Conservation (phyloP, 805 yeast species). For the Kregervanrija fluxuum region DNA sequence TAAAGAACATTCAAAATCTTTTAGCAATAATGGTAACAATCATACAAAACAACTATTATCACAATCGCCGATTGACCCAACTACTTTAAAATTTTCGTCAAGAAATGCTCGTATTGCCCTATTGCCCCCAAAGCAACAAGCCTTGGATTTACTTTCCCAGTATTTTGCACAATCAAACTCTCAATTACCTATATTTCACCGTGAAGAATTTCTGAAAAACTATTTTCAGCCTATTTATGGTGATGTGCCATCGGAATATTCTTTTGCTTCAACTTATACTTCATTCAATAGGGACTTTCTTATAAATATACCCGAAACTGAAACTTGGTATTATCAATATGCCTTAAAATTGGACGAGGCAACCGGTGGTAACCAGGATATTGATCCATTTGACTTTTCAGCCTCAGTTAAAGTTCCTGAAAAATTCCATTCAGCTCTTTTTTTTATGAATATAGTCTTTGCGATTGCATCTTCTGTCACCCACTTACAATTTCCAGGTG, state of each 20-base stretch:
- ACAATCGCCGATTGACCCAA: conserved; percentile 7
- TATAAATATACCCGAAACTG: conserved; percentile 24
- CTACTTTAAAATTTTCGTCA: conserved; percentile 3
- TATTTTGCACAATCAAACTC: conserved; percentile 78
- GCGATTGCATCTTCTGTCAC: conserved; percentile 75
- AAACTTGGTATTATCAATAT: conserved; percentile 43
- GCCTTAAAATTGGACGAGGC: conserved; percentile 27
- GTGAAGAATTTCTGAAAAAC: conserved; percentile 62
- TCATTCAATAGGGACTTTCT: conserved; percentile 31
- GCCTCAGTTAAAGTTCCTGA: conserved; percentile 37
- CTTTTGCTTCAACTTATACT: conserved; percentile 55
- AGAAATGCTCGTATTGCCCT: conserved; percentile 31
- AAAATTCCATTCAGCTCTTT: conserved; percentile 47
- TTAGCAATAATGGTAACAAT: neutral
- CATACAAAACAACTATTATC: neutral
- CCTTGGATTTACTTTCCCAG: conserved; percentile 54
- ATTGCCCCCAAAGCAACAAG: conserved; percentile 65
- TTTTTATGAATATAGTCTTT: conserved; percentile 67
- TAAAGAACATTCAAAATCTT: conserved; percentile 14
- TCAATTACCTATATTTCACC: conserved; percentile 76
- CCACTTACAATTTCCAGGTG: conserved; percentile 57
- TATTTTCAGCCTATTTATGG: conserved; percentile 83
- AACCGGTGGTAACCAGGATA: conserved; percentile 15
- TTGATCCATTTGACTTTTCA: conserved; percentile 30
- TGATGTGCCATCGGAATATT: conserved; percentile 39